phyloP scores from a whole-genome alignment of 257 asterid genomes.

The Solanum virginianum region DNA sequence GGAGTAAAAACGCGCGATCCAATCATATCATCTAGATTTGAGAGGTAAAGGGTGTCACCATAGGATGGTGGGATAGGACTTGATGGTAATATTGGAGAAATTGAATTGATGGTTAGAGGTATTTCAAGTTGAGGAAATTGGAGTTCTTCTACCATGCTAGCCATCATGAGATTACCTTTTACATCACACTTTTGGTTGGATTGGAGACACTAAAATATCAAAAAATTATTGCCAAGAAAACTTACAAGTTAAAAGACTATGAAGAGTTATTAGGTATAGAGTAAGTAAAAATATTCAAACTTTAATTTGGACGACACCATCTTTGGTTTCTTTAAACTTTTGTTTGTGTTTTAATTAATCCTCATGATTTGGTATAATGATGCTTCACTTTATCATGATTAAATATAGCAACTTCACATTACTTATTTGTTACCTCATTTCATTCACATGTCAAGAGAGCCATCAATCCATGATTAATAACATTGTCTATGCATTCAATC shows the following conservation, averaged over 20 bases:
- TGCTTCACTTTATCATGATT: not conserved
- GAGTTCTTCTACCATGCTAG: constrained; percentile 56
- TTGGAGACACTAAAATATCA: not conserved
- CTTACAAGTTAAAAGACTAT: not conserved
- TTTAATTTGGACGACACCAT: not conserved
- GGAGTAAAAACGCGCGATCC: constrained; percentile 83
- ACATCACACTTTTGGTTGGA: not conserved
- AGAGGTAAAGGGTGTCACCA: constrained; percentile 57
- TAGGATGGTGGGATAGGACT: constrained; percentile 11
- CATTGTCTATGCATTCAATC: no score
- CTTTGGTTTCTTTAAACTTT: not conserved
- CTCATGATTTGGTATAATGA: no score
- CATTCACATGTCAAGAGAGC: not conserved
- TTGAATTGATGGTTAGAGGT: constrained; percentile 36
- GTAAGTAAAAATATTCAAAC: not conserved
- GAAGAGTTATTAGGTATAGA: not conserved
- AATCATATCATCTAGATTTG: constrained; percentile 85
- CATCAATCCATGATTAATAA: not conserved
- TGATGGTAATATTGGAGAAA: constrained; percentile 30
- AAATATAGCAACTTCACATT: not conserved
- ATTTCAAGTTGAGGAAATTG: constrained; percentile 52
- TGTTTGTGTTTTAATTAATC: no score
- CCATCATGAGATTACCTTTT: constrained; percentile 20
- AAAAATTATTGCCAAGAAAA: not conserved
- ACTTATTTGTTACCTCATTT: not conserved